These are phyloP conservation scores for Aspergillus ellipticus DNA, from an alignment of 495 filamentous ascomycete species.

Conservation along the genomic window DNA sequence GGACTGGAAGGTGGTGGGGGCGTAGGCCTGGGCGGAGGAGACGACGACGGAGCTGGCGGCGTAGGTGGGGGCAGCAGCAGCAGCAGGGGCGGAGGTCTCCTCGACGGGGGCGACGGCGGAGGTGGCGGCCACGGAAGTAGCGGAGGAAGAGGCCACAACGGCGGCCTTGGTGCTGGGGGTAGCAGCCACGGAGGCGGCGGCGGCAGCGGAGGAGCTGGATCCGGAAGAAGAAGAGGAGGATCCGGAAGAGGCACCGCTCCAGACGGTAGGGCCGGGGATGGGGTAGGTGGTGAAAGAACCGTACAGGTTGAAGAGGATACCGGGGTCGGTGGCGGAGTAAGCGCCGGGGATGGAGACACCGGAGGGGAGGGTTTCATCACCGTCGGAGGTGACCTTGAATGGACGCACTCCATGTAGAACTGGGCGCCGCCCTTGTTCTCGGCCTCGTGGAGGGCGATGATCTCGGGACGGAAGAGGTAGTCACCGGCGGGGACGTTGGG, in stretches of 20 bases:
- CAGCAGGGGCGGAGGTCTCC: not conserved
- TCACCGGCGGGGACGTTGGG: constrained; percentile 21
- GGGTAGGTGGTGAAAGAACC: constrained; percentile 16
- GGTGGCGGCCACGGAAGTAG: constrained; percentile 5
- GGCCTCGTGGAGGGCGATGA: constrained; percentile 24
- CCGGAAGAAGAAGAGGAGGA: constrained; percentile 1
- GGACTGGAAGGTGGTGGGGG: constrained; percentile 8
- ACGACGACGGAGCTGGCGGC: not conserved
- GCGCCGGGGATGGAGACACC: constrained; percentile 22
- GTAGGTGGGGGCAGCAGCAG: constrained; percentile 4
- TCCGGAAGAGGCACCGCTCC: constrained; percentile 18
- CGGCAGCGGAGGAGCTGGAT: constrained; percentile 7
- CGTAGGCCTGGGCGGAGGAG: constrained; percentile 1
- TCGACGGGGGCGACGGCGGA: not conserved
- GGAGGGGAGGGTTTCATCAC: constrained; percentile 13
- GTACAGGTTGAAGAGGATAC: constrained; percentile 24
- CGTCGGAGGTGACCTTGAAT: constrained; percentile 22
- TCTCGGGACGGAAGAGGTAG: constrained; percentile 25
- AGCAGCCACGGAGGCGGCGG: constrained; percentile 2
- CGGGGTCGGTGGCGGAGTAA: constrained; percentile 17
- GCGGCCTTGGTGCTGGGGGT: constrained; percentile 1
- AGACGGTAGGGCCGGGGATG: constrained; percentile 24
- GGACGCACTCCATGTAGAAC: constrained; percentile 28
- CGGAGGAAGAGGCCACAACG: not conserved
- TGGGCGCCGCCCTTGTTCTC: constrained; percentile 18